phyloP scores from a whole-genome alignment of 495 filamentous ascomycete species.

The Lasiosphaeria ovina region DNA sequence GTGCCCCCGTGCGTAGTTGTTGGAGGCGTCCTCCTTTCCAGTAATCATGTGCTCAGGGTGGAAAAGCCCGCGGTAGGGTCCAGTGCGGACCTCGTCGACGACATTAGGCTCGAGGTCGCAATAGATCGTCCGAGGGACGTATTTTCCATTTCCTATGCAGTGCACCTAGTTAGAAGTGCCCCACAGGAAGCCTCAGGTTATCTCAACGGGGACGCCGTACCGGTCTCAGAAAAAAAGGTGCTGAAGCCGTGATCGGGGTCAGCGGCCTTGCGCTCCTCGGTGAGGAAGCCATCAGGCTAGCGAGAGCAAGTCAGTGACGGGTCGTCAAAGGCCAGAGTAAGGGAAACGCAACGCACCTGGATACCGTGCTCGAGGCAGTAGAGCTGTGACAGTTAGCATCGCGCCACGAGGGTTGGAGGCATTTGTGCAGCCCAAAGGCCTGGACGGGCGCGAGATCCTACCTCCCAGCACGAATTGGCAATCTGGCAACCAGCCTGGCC shows the following conservation, averaged over 20 bases:
- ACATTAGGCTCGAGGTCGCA: slow-evolving; percentile 99
- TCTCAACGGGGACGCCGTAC: slow-evolving; percentile 53
- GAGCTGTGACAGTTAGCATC: slow-evolving; percentile 59
- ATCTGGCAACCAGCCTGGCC: slow-evolving; percentile 99
- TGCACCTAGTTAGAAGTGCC: slow-evolving; percentile 10
- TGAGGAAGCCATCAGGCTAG: slow-evolving; percentile 97
- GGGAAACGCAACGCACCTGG: slow-evolving; percentile 65
- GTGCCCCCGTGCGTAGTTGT: slow-evolving; percentile 99
- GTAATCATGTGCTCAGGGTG: slow-evolving; percentile 99
- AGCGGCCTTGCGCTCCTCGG: slow-evolving; percentile 90
- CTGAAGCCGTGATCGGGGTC: slow-evolving; percentile 97
- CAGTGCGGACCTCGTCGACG: slow-evolving; percentile 98
- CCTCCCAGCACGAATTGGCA: slow-evolving; percentile 99
- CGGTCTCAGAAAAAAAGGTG: slow-evolving; percentile 99
- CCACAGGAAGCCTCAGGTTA: background rate
- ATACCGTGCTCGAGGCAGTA: slow-evolving; percentile 99
- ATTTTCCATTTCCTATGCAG: slow-evolving; percentile 86
- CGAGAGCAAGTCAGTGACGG: slow-evolving; percentile 39
- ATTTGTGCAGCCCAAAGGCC: background rate
- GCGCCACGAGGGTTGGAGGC: slow-evolving; percentile 2
- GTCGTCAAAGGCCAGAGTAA: slow-evolving; percentile 10
- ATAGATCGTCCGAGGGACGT: slow-evolving; percentile 98
- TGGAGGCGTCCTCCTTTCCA: slow-evolving; percentile 98
- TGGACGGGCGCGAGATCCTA: slow-evolving; percentile 48
- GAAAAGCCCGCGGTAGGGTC: slow-evolving; percentile 92